Base-by-base conservation (phyloP, 495 filamentous ascomycete genomes). In the Xylaria acuta region DNA sequence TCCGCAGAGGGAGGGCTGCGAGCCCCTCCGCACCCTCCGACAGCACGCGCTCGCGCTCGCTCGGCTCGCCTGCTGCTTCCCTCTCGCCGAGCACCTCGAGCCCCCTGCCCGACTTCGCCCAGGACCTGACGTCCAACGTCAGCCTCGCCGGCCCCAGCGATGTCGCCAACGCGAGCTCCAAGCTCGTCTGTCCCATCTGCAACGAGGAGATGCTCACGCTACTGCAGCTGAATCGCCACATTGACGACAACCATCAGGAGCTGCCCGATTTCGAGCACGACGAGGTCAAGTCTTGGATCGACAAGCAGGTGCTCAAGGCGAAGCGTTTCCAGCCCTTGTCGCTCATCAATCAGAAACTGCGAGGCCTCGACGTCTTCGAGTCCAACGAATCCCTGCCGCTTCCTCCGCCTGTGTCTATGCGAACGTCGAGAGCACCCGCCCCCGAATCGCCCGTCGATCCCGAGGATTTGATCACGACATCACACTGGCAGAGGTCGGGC, bases 241-340 rank as follows among this genome's bases (percentile, higher is more conserved):
- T 99, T 74, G 96, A 99, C 82, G 97, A 98, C 76, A 86, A 88
- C 49, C 96, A 99, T 82, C 92, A 94, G 73, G 94, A 98, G 73
- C 87, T 98, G n/a, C 94, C 97, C 80, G 93, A 94, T 70, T 88
- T 93, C 65, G 92, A 93, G 76, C 97, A 98, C 77, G 95, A 97
- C 81, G 94, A 99, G 82, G 95, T 98, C 72, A 97, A 97, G 83
- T 95, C 93, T 67, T 99, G 96, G 96, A 98, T 99, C 85, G 92
- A 96, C 82, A 91, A 92, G 74, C 96, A 98, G 80, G 97, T 99
- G 85, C 87, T 93, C 62, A 97, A 97, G 80, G 97, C 96, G 22
- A 98, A 97, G 81, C 90, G 90, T 47, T 99, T 99, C 80, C 97
- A 99, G 75, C 96, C 96, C 1, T 87, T 99, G 1, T 94, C 94